phyloP scores from a whole-genome alignment of 2,329 filamentous ascomycete species.

The Didymellaceae sp. region DNA sequence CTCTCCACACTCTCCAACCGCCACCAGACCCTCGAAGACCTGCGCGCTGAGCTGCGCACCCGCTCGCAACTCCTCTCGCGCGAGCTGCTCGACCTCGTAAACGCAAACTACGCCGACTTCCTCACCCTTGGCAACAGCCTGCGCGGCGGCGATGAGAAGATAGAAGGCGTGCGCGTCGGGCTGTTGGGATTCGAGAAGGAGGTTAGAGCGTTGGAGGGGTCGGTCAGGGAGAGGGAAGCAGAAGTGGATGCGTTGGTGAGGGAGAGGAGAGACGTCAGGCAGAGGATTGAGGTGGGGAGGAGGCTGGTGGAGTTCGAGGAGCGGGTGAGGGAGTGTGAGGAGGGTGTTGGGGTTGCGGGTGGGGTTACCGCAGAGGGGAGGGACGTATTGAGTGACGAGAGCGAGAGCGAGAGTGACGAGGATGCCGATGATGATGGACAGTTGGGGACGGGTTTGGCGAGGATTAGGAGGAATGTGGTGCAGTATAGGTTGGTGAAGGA shows the following conservation, averaged over 20 bases:
- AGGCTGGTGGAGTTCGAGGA: slow-evolving; percentile 71
- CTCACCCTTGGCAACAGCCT: slow-evolving; percentile 81
- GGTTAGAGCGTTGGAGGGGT: slow-evolving; percentile 73
- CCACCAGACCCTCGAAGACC: slow-evolving; percentile 94
- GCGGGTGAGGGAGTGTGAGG: slow-evolving; percentile 58
- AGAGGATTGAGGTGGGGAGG: slow-evolving; percentile 68
- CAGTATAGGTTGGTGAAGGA: slow-evolving; percentile 64
- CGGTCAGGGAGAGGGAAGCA: slow-evolving; percentile 67
- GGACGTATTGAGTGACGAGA: slow-evolving; percentile 34
- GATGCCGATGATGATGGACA: slow-evolving; percentile 39
- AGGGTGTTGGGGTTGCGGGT: slow-evolving; percentile 39
- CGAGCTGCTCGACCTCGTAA: slow-evolving; percentile 93
- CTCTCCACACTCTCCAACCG: slow-evolving; percentile 83
- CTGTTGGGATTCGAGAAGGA: slow-evolving; percentile 85
- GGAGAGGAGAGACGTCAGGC: slow-evolving; percentile 74
- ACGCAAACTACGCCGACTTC: slow-evolving; percentile 93
- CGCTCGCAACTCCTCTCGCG: slow-evolving; percentile 79
- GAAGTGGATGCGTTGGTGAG: slow-evolving; percentile 68
- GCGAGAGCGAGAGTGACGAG: slow-evolving; percentile 45
- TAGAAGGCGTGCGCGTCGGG: slow-evolving; percentile 88
- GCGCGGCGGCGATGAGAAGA: slow-evolving; percentile 85
- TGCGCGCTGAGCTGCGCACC: slow-evolving; percentile 83
- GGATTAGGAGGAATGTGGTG: slow-evolving; percentile 62
- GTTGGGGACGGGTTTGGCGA: slow-evolving; percentile 44
- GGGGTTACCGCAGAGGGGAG: no score